Evolutionary conservation across 345 rosid species (phyloP), one percentile per base, ranked within the genome.

Genomic region (Syzygium oleosum): DNA sequence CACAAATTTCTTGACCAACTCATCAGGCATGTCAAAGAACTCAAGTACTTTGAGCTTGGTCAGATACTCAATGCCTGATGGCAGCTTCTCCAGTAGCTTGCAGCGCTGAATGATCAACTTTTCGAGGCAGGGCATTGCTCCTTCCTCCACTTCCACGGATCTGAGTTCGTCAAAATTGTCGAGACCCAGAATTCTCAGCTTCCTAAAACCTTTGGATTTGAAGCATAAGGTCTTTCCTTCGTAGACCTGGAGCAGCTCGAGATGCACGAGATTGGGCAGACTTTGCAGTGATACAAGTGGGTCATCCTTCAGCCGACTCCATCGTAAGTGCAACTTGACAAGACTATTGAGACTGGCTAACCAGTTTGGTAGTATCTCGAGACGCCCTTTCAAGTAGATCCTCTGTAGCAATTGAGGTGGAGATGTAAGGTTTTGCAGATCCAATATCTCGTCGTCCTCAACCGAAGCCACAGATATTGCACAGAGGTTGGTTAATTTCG

Each of bases 181-280:
- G 1, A 92, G 88, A 15, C 90, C 89, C 3, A 92, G 53, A 25
- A 87, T 51, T 88, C 85, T 87, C 8, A 92, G 90, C 86, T 88
- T 90, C 88, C 65, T 43, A 38, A 92, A 92, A 7, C 92, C 92
- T 34, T 87, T 90, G 22, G 89, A 73, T 73, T 73, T 84, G 61
- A 92, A 92, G 53, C 52, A 25, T 53, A 92, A 53, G 23, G 84
- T 68, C 17, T 87, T 85, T 29, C 93, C 91, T 34, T 84, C 52
- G 34, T 80, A 89, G 46, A 88, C 91, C 61, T 90, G 88, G 10
- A 87, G 89, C 46, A 92, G 52, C 79, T 90, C 93, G 4, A 92
- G 92, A 84, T 90, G 91, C 7, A 89, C 86, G 25, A 92, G 90
- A 53, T 89, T 92, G 17, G 92, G 91, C 52, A 92, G 87, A 19